Evolutionary conservation across 768 basidiomycete species (phyloP).

Genomic region (Dentipellis fragilis): DNA sequence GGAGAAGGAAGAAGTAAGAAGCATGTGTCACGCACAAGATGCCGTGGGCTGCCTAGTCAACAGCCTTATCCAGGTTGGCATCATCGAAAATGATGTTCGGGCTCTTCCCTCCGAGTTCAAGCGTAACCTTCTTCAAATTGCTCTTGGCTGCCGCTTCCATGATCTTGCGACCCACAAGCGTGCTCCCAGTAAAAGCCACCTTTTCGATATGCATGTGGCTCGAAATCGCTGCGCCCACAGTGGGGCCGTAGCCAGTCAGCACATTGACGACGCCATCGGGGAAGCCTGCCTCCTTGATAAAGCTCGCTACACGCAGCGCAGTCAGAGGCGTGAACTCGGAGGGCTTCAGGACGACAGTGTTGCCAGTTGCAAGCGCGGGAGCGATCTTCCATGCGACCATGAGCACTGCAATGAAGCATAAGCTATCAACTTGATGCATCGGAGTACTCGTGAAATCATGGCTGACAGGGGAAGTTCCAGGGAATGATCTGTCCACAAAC

Average conservation of each 20-base stretch:
- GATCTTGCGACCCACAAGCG: conserved; percentile 52
- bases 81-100: conserved; percentile 55
- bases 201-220: conserved; percentile 51
- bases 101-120: conserved; percentile 69
- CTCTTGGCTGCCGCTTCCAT: conserved; percentile 48
- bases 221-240: conserved; percentile 47
- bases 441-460: not conserved
- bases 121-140: conserved; percentile 61
- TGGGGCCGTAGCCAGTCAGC: conserved; percentile 42
- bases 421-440: not conserved
- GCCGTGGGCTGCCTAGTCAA: conserved; percentile 48
- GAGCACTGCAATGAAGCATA: conserved; percentile 21
- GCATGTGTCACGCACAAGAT: conserved; percentile 35
- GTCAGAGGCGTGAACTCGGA: conserved; percentile 57
- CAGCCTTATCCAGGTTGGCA: conserved; percentile 47
- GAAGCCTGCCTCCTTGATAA: conserved; percentile 49
- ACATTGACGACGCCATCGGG: conserved; percentile 57
- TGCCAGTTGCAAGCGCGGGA: conserved; percentile 56
- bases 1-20: not conserved
- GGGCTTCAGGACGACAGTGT: conserved; percentile 53
- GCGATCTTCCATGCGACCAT: conserved; percentile 56
- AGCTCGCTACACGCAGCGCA: conserved; percentile 33
- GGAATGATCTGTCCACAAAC: conserved; percentile 54
- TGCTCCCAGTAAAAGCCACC: conserved; percentile 68
- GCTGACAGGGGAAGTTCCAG: conserved; percentile 51